phyloP scores from a whole-genome alignment of 2,329 filamentous ascomycete species.

The Fusarium newnesense region DNA sequence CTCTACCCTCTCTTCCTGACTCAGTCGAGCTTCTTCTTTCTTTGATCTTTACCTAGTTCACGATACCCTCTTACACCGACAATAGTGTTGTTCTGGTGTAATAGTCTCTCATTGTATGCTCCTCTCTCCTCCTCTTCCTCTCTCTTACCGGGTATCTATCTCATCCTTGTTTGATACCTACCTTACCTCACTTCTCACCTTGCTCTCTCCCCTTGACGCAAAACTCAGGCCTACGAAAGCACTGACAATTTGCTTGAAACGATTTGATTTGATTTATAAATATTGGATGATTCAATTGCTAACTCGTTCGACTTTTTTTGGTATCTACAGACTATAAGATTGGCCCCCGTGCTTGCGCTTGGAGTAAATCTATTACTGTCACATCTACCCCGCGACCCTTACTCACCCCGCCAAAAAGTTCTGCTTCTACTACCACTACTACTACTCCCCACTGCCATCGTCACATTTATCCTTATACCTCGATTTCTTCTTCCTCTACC shows the following conservation, averaged over 20 bases:
- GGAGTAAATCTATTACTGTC: slow-evolving; percentile 37
- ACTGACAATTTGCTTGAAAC: slow-evolving; percentile 24
- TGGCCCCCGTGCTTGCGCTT: slow-evolving; percentile 29
- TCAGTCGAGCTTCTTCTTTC: not conserved
- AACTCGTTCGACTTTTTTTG: slow-evolving; percentile 40
- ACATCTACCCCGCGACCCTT: slow-evolving; percentile 44
- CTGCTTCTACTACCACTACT: slow-evolving; percentile 22
- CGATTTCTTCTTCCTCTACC: not conserved
- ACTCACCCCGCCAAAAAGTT: slow-evolving; percentile 43
- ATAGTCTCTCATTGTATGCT: slow-evolving; percentile 17
- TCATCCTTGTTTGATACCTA: slow-evolving; percentile 34
- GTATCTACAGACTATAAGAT: slow-evolving; percentile 23
- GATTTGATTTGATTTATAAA: slow-evolving; percentile 7
- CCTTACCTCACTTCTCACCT: not conserved
- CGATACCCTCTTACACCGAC: slow-evolving; percentile 28
- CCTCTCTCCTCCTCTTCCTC: not conserved
- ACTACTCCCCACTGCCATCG: slow-evolving; percentile 26
- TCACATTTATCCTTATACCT: slow-evolving; percentile 24
- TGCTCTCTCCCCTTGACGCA: slow-evolving; percentile 21
- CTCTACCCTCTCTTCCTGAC: slow-evolving; percentile 2
- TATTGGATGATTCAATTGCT: slow-evolving; percentile 31
- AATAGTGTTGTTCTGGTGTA: slow-evolving; percentile 13
- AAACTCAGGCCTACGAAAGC: slow-evolving; percentile 27
- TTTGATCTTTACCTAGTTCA: not conserved
- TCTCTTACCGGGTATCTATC: slow-evolving; percentile 23